Evolutionary conservation across 768 basidiomycete genomes (phyloP).

Genomic region (Lentinula boryana): DNA sequence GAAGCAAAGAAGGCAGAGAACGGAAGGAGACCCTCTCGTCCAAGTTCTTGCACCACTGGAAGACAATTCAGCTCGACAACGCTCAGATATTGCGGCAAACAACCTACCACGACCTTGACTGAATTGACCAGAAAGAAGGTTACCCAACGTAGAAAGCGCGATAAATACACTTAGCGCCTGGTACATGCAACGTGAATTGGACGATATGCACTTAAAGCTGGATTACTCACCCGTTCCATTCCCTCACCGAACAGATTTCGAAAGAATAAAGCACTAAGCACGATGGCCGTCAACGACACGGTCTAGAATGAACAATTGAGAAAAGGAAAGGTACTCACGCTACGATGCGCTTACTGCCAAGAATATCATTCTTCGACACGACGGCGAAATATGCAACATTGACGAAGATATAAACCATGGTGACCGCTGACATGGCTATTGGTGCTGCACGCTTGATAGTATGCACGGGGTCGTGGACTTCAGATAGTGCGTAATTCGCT

Average conservation of each 20-base stretch:
- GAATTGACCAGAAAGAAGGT: constrained; percentile 58
- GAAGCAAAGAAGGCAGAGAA: constrained; percentile 63
- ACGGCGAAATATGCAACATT: constrained; percentile 74
- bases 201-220: background rate
- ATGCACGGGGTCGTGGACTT: constrained; percentile 61
- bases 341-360: constrained; percentile 58
- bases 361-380: constrained; percentile 63
- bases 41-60: constrained; percentile 67
- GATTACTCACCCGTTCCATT: constrained; percentile 43
- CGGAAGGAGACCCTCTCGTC: constrained; percentile 65
- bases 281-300: background rate
- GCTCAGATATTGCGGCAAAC: background rate
- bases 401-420: constrained; percentile 54
- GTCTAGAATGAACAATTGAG: background rate
- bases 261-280: constrained; percentile 60
- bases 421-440: constrained; percentile 54
- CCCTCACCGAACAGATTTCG: constrained; percentile 62
- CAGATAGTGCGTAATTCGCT: constrained; percentile 70
- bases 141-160: constrained; percentile 60
- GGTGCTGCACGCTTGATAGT: constrained; percentile 71
- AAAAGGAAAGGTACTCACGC: constrained; percentile 38
- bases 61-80: background rate
- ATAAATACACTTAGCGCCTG: constrained; percentile 59
- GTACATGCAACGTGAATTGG: background rate
- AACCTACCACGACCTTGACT: constrained; percentile 54